phyloP scores from a whole-genome alignment of 2,329 filamentous ascomycete species.

The Colletotrichum tanaceti region DNA sequence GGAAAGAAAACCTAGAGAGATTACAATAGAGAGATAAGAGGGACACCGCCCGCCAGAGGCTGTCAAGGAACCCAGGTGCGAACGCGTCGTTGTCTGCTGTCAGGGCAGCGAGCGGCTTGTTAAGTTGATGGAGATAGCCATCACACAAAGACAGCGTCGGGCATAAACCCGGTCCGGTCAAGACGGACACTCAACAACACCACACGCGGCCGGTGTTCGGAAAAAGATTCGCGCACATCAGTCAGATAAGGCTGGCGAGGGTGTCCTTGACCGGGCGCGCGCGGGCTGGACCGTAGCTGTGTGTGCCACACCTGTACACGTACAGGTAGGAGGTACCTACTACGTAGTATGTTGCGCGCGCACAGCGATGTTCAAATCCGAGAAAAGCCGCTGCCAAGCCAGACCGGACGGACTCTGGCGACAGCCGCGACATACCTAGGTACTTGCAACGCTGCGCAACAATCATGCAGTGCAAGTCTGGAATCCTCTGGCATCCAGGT shows the following conservation, averaged over 20 bases:
- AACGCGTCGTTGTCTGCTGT: background rate
- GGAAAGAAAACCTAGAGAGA: background rate
- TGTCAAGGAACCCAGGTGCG: background rate
- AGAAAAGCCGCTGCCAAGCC: constrained; percentile 12
- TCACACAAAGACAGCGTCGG: background rate
- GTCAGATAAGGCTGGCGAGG: constrained; percentile 17
- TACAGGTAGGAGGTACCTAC: too few relatives aligned
- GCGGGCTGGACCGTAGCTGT: constrained; percentile 19
- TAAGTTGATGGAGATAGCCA: background rate
- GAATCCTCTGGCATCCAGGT: background rate
- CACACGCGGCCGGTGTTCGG: constrained; percentile 10
- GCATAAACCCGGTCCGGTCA: constrained; percentile 8
- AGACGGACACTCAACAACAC: background rate
- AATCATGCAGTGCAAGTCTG: constrained; percentile 3
- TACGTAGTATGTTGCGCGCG: background rate
- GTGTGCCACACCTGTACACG: background rate
- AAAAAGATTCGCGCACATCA: constrained; percentile 11
- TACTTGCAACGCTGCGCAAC: background rate
- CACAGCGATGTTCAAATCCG: constrained; percentile 1
- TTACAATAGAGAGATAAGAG: background rate
- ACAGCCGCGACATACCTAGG: constrained; percentile 11
- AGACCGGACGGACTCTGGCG: constrained; percentile 5
- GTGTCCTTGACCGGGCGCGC: constrained; percentile 12
- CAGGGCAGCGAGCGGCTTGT: background rate
- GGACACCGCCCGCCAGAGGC: background rate